Base-by-base conservation (phyloP, 1,284 basidiomycete genomes). In the Ceraceosorus guamensis region DNA sequence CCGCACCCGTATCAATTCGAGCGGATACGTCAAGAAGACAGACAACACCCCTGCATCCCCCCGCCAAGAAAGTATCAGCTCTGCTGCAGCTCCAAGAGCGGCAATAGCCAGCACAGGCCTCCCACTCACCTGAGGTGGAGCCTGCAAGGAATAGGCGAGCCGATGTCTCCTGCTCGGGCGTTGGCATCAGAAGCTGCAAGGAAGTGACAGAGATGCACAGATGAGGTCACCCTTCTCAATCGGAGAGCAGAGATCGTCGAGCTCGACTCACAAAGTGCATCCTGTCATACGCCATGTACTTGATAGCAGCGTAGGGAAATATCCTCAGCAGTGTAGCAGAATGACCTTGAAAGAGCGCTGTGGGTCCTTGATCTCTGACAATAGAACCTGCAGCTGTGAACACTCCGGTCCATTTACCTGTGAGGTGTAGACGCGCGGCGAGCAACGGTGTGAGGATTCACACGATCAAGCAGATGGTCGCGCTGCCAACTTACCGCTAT, bases 291-390 rank as follows among this genome's bases (percentile, higher is more conserved):
- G 89, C 85, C 87, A 97, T 92, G 75, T 67, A 99, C 78, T 96
- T 97, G 77, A 98, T 88, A 51, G 87, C 91, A 43, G 95, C 95
- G 76, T 98, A 95, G 0, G 95, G 93, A 75, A 97, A 96, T 56
- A 84, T 82, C 39, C 83, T 74, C 46, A 83, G 66, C 46, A 84
- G 80, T 4, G 93, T 97, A 31, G 90, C 89, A 30, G 89, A 90
- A 77, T 99, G 93, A 1, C 95, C 95, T 80, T 96, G 92, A 61
- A 96, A 85, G 46, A 99, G 80, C 0, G 91, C 93, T 51, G 85
- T 79, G 7, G 85, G 62, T 2, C 95, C 95, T 50, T 81, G 80
- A 16, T 86, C 73, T 4, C 76, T 77, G 71, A 90, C 90, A 65
- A 99, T 96, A 60, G 85, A 82, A 33, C 79, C 80, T n/a, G 84